Evolutionary conservation across 2,329 filamentous ascomycete species (phyloP).

Genomic region (Dactylella cylindrospora): DNA sequence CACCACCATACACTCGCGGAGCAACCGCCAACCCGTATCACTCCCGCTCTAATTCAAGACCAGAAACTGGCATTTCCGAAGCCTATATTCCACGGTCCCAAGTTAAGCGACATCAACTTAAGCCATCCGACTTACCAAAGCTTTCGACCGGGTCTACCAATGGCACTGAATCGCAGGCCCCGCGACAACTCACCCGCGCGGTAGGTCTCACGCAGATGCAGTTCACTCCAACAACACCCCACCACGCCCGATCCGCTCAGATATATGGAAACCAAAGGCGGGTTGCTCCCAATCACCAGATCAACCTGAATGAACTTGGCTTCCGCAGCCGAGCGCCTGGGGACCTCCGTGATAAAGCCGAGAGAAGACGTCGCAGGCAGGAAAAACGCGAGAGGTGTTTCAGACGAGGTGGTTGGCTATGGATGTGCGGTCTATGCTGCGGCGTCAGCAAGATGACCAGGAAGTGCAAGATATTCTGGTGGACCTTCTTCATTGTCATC

Average conservation of each 20-base stretch:
- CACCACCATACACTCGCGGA: conserved; percentile 29
- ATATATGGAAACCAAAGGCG: neutral
- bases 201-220: conserved; percentile 15
- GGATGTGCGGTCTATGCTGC: conserved; percentile 31
- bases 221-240: conserved; percentile 38
- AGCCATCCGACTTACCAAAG: conserved; percentile 19
- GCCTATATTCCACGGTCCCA: neutral
- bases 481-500: conserved; percentile 22
- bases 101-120: conserved; percentile 5
- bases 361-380: conserved; percentile 31
- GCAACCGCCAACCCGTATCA: conserved; percentile 1
- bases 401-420: conserved; percentile 27
- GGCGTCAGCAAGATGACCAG: conserved; percentile 31
- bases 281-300: neutral
- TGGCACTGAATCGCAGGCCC: neutral
- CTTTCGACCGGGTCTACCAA: conserved; percentile 9
- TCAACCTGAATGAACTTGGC: conserved; percentile 17
- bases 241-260: conserved; percentile 8
- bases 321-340: conserved; percentile 15
- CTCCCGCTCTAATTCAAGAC: no score
- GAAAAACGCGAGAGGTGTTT: conserved; percentile 32
- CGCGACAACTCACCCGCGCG: neutral
- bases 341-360: conserved; percentile 25
- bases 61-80: conserved; percentile 1
- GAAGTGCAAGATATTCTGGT: conserved; percentile 40